Evolutionary conservation across 2,329 filamentous ascomycete genomes (phyloP).

Genomic region (Botrytis fragariae): DNA sequence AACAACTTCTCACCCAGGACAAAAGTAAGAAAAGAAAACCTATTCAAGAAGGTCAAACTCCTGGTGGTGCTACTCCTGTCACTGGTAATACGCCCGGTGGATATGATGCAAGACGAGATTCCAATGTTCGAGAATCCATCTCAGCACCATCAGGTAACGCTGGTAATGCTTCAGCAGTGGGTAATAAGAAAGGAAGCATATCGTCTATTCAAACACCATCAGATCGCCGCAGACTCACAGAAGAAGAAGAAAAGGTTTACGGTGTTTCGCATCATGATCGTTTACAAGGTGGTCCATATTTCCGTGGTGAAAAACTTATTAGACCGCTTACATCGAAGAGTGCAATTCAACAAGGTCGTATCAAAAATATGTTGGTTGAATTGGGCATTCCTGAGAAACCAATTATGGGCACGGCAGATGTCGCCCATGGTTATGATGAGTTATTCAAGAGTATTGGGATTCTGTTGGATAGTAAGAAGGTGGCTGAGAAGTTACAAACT

Average conservation of each 20-base stretch:
- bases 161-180: constrained; percentile 27
- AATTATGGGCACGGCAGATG: constrained; percentile 72
- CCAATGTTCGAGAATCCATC: constrained; percentile 37
- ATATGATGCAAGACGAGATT: constrained; percentile 41
- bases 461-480: constrained; percentile 70
- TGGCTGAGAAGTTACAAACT: constrained; percentile 71
- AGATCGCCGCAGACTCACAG: constrained; percentile 67
- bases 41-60: constrained; percentile 51
- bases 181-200: constrained; percentile 37
- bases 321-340: constrained; percentile 77
- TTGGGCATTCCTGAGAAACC: constrained; percentile 64
- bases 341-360: constrained; percentile 71
- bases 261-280: constrained; percentile 85
- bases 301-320: constrained; percentile 79
- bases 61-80: constrained; percentile 42
- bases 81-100: constrained; percentile 37
- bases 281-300: constrained; percentile 79
- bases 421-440: constrained; percentile 68
- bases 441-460: constrained; percentile 66
- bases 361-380: constrained; percentile 68
- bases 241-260: constrained; percentile 74
- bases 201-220: constrained; percentile 37
- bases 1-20: constrained; percentile 78
- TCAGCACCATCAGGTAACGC: constrained; percentile 39
- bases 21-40: constrained; percentile 86